Percentiles rank a stretch among this genome's conserved stretches.
phyloP scores from a whole-genome alignment of 2,329 filamentous ascomycete species.

The Ilyonectria robusta region DNA sequence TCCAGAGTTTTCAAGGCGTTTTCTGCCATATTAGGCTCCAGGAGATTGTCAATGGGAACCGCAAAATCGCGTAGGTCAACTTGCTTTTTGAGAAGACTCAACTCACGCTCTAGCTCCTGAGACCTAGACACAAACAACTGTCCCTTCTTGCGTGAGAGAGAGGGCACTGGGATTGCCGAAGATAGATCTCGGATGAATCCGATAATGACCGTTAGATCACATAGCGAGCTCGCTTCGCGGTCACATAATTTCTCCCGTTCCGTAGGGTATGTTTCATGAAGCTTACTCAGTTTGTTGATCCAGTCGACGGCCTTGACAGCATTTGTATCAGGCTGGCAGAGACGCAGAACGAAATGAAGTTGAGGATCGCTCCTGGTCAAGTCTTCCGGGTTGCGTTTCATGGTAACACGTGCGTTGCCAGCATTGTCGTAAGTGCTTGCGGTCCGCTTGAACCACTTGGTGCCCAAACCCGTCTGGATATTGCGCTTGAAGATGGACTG shows the following conservation, averaged over 20 bases:
- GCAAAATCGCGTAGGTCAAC: slow-evolving; percentile 58
- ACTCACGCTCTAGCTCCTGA: slow-evolving; percentile 53
- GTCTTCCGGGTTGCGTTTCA: slow-evolving; percentile 59
- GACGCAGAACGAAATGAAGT: slow-evolving; percentile 60
- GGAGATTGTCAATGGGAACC: slow-evolving; percentile 58
- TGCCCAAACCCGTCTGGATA: slow-evolving; percentile 53
- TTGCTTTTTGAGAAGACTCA: slow-evolving; percentile 55
- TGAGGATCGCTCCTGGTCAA: slow-evolving; percentile 56
- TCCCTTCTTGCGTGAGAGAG: slow-evolving; percentile 56
- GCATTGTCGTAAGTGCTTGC: slow-evolving; percentile 53
- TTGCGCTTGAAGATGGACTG: slow-evolving; percentile 59
- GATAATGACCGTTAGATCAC: slow-evolving; percentile 55
- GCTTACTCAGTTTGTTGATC: slow-evolving; percentile 57
- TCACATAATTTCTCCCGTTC: slow-evolving; percentile 54
- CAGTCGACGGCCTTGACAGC: slow-evolving; percentile 54
- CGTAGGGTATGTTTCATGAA: slow-evolving; percentile 52
- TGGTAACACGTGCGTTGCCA: slow-evolving; percentile 53
- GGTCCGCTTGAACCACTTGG: slow-evolving; percentile 59
- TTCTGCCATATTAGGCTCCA: slow-evolving; percentile 56
- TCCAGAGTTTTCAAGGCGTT: slow-evolving; percentile 55
- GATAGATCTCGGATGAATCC: slow-evolving; percentile 58
- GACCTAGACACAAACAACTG: slow-evolving; percentile 54
- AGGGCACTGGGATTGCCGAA: slow-evolving; percentile 52
- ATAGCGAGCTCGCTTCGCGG: slow-evolving; percentile 53
- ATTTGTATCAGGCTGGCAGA: slow-evolving; percentile 57